These are phyloP conservation scores for Cucumis sativus DNA, from an alignment of 306 rosid species.

Conservation along the genomic window Cucumber_9930_V3 NC_026655.2:23061501-23062000, in stretches of 20 bases:
- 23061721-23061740: not conserved
- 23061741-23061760: not conserved
- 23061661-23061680: not conserved
- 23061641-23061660: not conserved
- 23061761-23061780: conserved; percentile 6
- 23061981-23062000: conserved; percentile 58
- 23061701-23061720: not conserved
- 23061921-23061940: conserved; percentile 36
- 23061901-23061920: conserved; percentile 29
- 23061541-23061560: no score
- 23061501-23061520: no score
- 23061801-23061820: conserved; percentile 91
- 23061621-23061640: not conserved
- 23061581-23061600: not conserved
- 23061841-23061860: conserved; percentile 83
- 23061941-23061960: conserved; percentile 81
- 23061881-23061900: conserved; percentile 81
- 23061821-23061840: conserved; percentile 84
- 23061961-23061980: conserved; percentile 94
- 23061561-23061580: no score
- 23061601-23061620: not conserved
- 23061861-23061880: conserved; percentile 86
- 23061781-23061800: not conserved
- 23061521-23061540: no score
- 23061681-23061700: not conserved